A percentile compares a stretch with the other conserved stretches of the same genome.
phyloP scores from a whole-genome alignment of 176 grass and related monocot species.

The Phoenix roebelenii region DNA sequence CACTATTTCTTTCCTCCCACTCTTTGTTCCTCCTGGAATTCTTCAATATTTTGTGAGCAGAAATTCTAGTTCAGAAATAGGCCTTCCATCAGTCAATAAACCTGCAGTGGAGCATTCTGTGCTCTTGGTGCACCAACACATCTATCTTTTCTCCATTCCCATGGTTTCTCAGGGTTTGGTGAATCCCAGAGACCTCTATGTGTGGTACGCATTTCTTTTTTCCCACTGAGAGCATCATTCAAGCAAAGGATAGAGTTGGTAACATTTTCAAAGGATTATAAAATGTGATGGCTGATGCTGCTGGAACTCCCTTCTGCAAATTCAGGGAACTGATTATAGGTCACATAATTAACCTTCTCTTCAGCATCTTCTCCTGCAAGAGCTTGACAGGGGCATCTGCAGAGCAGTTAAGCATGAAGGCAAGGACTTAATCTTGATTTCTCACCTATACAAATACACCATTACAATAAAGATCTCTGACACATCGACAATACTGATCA shows the following conservation, averaged over 20 bases:
- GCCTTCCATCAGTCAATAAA: background rate
- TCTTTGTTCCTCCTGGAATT: no score
- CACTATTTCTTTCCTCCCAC: no score
- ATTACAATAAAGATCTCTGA: conserved; percentile 60
- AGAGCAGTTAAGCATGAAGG: background rate
- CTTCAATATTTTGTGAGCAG: no score
- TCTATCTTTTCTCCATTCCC: conserved; percentile 65
- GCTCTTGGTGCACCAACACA: conserved; percentile 16
- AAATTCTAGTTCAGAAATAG: no score
- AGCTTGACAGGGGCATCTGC: no score
- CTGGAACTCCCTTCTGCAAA: conserved; percentile 37
- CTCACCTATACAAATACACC: conserved; percentile 63
- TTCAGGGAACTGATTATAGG: conserved; percentile 47
- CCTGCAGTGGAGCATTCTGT: background rate
- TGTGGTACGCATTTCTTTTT: conserved; percentile 27
- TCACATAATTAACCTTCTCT: conserved; percentile 62
- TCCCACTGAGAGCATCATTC: conserved; percentile 56
- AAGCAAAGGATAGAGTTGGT: conserved; percentile 1
- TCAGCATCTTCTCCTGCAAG: conserved; percentile 46
- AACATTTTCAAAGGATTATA: background rate
- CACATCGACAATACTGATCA: conserved; percentile 47
- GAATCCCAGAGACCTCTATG: conserved; percentile 44
- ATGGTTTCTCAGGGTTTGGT: conserved; percentile 54
- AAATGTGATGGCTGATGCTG: no score
- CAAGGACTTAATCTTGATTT: background rate